Evolutionary conservation across 2,329 filamentous ascomycete species (phyloP), one percentile per base, ranked within the genome.

Genomic region (Trichophyton verrucosum): DNA sequence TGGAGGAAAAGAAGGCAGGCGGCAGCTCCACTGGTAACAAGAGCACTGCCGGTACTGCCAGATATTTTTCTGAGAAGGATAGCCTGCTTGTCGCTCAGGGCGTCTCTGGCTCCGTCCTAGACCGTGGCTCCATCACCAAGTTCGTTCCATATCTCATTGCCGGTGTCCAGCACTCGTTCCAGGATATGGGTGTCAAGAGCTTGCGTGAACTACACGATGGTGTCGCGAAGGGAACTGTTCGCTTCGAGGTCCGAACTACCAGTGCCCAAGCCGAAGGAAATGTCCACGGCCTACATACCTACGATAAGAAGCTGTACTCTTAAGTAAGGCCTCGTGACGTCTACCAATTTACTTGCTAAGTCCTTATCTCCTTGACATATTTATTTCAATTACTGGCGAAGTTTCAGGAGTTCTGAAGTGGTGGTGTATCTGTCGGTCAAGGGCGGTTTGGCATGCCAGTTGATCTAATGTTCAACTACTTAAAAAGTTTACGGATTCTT

Each of bases 251-350:
- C 71, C 83, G 94, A 69, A 97, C 91, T 64, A 88, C 91, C 63
- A 96, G 91, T 75, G 94, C 94, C 58, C 91, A 96, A 82, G 82
- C 95, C 62, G 94, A 99, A 81, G 94, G 94, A 66, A 94, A 92
- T 73, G 91, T 99, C 64, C 95, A 97, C 79, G 84, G 85, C 62
- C 91, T 99, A 82, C 91, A 97, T 80, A 92, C 89, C 74, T 97
- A 95, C 74, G 94, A 97, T 82, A 99, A 99, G 88, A 99, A 97
- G 84, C 87, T 99, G 67, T 99, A 95, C 78, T 90, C 91, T 70
- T 96, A 57, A 24, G 17, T 7, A 44, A 15, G 15, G 15, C 36
- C 13, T 38, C 33, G 33, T 9, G 33, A 3, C 33, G 33, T 42
- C 44, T 8, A 17, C 2, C 13, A 3, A 42, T 30, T 22, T 60